Evolutionary conservation across 768 basidiomycete genomes (phyloP), one percentile per base, ranked within the genome.

Genomic region (Leccinellum rugosiceps): DNA sequence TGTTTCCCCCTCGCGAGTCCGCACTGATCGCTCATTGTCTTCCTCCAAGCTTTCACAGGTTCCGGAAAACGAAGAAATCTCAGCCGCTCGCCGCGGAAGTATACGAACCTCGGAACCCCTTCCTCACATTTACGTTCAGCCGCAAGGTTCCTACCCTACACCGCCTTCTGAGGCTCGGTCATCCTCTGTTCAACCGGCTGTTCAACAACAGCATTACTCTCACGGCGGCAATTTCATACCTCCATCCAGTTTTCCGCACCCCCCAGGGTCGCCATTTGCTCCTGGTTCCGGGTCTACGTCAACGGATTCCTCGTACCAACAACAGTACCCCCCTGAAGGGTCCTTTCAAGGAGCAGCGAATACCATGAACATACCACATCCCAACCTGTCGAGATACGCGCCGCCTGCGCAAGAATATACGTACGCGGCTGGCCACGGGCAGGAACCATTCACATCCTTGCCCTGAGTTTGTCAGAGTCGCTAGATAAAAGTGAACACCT

Each of bases 21-120:
- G 41, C 23, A n/a, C 21, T 17, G 38, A 50, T 53, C 14, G 21
- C 56, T 60, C 52, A 62, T 49, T 14, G 30, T 15, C 11, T 26
- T 15, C 8, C 53, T 28, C 6, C 34, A 32, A 62, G 67, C 65
- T 63, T 21, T 56, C 63, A 9, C 69, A 65, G 57, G 63, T 62
- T 4, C 71, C 65, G 2, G 62, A 61, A 50, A 65, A 56, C 8
- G 63, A 59, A 2, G 70, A 71, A 31, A 58, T 72, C 2, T 32
- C 31, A 3, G 28, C 50, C 9, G 62, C 61, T 1, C 69, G 72
- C 14, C 72, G 72, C 4, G 64, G 60, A 11, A 72, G 71, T 17
- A 63, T 72, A 34, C 65, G 65, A 6, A 38, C 54, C 0, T 63
- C 53, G 19, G 65, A 71, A 17, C 34, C 62, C 0, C 48, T 70